Evolutionary conservation across 371 early-diverging fungal species (phyloP).

Genomic region (Amoeboaphelidium protococcarum): DNA sequence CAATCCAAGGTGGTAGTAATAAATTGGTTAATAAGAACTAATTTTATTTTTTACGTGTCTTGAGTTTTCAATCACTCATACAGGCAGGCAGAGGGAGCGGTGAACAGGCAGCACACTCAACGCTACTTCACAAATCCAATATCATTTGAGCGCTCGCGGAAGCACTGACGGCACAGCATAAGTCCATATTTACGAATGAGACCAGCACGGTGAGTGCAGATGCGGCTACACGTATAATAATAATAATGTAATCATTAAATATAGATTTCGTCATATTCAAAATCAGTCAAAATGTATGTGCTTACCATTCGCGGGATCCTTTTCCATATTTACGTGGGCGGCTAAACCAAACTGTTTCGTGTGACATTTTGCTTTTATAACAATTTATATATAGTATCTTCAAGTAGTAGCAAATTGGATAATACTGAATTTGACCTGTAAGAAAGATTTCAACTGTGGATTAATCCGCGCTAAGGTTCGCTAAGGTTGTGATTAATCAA

Average conservation of each 20-base stretch:
- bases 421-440: too few relatives aligned
- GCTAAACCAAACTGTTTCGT: slow-evolving; percentile 84
- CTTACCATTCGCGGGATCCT: slow-evolving; percentile 91
- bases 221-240: slow-evolving; percentile 40
- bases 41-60: too few relatives aligned
- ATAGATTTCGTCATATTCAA: slow-evolving; percentile 1
- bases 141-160: slow-evolving; percentile 94
- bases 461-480: too few relatives aligned
- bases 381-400: too few relatives aligned
- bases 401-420: too few relatives aligned
- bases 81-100: too few relatives aligned
- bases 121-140: slow-evolving; percentile 90
- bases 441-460: too few relatives aligned
- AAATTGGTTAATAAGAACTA: too few relatives aligned
- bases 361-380: slow-evolving; percentile 92
- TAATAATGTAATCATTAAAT: not conserved
- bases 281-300: not conserved
- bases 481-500: too few relatives aligned
- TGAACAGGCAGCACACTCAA: too few relatives aligned
- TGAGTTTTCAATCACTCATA: too few relatives aligned
- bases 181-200: slow-evolving; percentile 98
- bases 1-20: too few relatives aligned
- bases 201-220: slow-evolving; percentile 94
- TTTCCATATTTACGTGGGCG: slow-evolving; percentile 89
- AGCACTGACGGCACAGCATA: slow-evolving; percentile 99